Conservation (phyloP, 2,329 filamentous ascomycete genomes). For the Lachnellula subtilissima region DNA sequence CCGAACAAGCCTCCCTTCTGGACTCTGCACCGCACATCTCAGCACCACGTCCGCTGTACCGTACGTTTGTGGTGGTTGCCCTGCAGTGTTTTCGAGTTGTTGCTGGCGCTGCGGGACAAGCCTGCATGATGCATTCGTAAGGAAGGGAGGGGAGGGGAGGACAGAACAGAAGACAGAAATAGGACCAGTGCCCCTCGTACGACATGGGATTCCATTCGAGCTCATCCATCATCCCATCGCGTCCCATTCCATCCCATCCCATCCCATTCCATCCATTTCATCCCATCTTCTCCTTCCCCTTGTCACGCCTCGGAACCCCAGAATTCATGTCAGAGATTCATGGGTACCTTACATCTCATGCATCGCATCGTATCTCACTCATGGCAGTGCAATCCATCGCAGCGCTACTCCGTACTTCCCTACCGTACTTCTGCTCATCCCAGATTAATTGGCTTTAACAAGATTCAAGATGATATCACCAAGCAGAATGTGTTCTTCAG, state of each 20-base stretch:
- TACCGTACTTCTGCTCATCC: not conserved
- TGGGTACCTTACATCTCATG: not conserved
- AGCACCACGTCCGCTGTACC: not conserved
- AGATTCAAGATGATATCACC: not conserved
- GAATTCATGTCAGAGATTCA: not conserved
- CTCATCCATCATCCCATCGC: not conserved
- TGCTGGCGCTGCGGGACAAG: not conserved
- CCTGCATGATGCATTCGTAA: constrained; percentile 6
- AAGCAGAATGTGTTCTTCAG: not conserved
- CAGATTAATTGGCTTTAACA: not conserved
- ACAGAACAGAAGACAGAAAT: constrained; percentile 6
- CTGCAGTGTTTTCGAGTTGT: constrained; percentile 1
- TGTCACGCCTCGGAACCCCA: not conserved
- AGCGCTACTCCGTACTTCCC: constrained; percentile 1
- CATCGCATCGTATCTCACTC: not conserved
- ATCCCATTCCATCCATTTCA: not conserved
- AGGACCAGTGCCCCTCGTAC: not conserved
- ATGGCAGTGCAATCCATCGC: constrained; percentile 7
- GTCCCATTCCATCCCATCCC: not conserved
- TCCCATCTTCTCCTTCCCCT: not conserved
- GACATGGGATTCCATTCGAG: not conserved
- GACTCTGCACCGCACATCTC: not conserved
- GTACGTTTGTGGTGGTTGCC: not conserved
- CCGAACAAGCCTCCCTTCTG: not conserved
- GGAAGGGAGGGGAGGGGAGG: constrained; percentile 5